Base-by-base conservation (phyloP, 306 rosid genomes). In the Dalbergia cultrata region DNA sequence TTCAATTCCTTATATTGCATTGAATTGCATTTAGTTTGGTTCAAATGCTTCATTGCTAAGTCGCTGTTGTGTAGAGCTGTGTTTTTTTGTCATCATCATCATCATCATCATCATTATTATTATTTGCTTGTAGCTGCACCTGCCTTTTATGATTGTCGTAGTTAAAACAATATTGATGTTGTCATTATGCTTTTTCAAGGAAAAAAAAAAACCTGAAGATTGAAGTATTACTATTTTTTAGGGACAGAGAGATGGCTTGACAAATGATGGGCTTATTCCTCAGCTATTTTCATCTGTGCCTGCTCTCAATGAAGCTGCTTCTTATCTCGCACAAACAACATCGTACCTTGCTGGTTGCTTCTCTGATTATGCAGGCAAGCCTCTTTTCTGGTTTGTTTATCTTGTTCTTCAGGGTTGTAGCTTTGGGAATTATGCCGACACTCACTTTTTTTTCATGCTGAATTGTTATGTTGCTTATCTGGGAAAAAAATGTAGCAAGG, bases 311-410 rank as follows among this genome's bases (percentile, higher is more conserved):
- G 97, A 89, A 0, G 99, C 98, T 70, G 98, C 98, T 60, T 87
- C 98, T 71, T 96, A 93, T 84, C 72, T 96, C 65, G 89, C 97
- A 66, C 96, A 90, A 83, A 93, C 96, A 80, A 89, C 99, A n/a
- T 89, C 98, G 44, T 93, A 77, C 84, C 54, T 95, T 13, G 79
- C 97, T 41, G 82, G 94, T 21, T 95, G 97, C 88, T 95, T 95
- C 83, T 83, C 96, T 33, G 97, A 95, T 87, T 70, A 50, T 86
- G 90, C 98, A 74, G 98, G 99, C 88, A 86, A 83, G 79, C 74
- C 67, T 80, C 54, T 63, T 80, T 73, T 45, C 39, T 45, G 67
- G 14, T 82, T 70, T 82, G 14, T 82, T 70, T 82, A 10, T 69
- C 39, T 77, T 50, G 61, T 61, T 76, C 43, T 63, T 71, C 41